phyloP scores from a whole-genome alignment of 2,329 filamentous ascomycete species.

The Grosmannia serpens region DNA sequence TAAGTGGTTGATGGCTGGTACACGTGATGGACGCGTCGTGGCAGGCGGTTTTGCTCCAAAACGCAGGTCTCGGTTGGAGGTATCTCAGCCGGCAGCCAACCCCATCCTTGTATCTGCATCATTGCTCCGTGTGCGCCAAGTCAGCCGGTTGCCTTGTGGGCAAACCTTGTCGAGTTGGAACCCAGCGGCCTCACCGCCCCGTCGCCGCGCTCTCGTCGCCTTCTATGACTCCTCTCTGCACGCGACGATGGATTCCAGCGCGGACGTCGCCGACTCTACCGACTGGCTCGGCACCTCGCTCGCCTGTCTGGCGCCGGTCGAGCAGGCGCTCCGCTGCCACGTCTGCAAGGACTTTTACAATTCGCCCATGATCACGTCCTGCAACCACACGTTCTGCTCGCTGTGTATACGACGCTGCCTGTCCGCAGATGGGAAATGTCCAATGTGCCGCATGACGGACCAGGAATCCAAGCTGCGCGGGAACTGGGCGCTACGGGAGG shows the following conservation, averaged over 20 bases:
- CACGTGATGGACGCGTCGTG: conserved; percentile 3
- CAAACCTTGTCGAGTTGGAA: not conserved
- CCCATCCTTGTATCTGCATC: not conserved
- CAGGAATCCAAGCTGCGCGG: conserved; percentile 76
- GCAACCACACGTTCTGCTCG: conserved; percentile 93
- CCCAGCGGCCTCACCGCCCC: not conserved
- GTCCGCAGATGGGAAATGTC: conserved; percentile 74
- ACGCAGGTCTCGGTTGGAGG: not conserved
- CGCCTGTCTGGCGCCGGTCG: conserved; percentile 55
- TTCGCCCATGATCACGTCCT: conserved; percentile 90
- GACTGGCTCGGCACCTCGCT: conserved; percentile 71
- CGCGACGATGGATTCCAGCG: conserved; percentile 8
- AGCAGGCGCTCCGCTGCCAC: conserved; percentile 82
- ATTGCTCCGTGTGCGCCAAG: not conserved
- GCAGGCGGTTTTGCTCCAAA: not conserved
- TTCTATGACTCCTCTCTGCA: not conserved
- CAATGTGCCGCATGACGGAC: conserved; percentile 65
- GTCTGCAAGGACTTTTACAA: conserved; percentile 97
- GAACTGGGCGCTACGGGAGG: conserved; percentile 76
- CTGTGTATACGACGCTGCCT: conserved; percentile 85
- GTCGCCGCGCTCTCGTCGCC: not conserved
- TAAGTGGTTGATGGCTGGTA: not conserved
- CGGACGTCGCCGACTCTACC: conserved; percentile 60
- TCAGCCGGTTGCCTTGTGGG: not conserved
- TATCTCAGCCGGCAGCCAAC: not conserved